Evolutionary conservation across 2,329 filamentous ascomycete genomes (phyloP).

Genomic region (Phaeosphaeriaceae sp.): DNA sequence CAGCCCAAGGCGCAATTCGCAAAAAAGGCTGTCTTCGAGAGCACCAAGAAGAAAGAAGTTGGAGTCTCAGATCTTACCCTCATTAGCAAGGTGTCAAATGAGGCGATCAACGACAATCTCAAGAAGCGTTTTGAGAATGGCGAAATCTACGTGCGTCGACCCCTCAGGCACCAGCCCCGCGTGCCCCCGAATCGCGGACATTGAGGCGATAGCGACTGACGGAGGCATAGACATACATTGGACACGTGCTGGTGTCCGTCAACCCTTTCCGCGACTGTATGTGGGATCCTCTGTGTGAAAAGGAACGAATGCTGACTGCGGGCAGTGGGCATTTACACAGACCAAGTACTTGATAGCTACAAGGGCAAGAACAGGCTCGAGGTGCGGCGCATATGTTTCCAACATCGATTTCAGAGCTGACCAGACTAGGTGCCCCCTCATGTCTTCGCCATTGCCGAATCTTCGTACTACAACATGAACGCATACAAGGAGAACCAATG

Average conservation of each 20-base stretch:
- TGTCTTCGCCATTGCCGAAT: constrained; percentile 96
- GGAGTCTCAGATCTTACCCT: constrained; percentile 97
- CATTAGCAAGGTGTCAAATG: constrained; percentile 98
- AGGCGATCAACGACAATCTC: constrained; percentile 98
- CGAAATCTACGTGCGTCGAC: constrained; percentile 82
- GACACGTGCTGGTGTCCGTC: constrained; percentile 98
- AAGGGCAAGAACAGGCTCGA: constrained; percentile 96
- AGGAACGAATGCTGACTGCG: constrained; percentile 45
- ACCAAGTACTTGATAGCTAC: constrained; percentile 90
- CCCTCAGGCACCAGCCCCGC: constrained; percentile 33
- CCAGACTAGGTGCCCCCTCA: constrained; percentile 75
- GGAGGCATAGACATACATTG: constrained; percentile 82
- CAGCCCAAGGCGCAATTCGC: constrained; percentile 70
- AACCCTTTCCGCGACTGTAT: constrained; percentile 92
- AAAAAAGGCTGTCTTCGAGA: constrained; percentile 95
- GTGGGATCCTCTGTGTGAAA: constrained; percentile 37
- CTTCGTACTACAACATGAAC: constrained; percentile 99
- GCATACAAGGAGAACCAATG: constrained; percentile 99
- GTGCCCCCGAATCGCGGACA: constrained; percentile 17
- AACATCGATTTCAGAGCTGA: constrained; percentile 21
- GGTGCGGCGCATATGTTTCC: constrained; percentile 31
- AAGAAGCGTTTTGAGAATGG: constrained; percentile 97
- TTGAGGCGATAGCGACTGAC: constrained; percentile 32
- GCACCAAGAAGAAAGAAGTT: constrained; percentile 98
- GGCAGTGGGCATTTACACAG: constrained; percentile 92